A percentile compares a stretch with the other conserved stretches of the same genome.
phyloP scores from a whole-genome alignment of 495 filamentous ascomycete species.

The Amphirosellinia nigrospora region DNA sequence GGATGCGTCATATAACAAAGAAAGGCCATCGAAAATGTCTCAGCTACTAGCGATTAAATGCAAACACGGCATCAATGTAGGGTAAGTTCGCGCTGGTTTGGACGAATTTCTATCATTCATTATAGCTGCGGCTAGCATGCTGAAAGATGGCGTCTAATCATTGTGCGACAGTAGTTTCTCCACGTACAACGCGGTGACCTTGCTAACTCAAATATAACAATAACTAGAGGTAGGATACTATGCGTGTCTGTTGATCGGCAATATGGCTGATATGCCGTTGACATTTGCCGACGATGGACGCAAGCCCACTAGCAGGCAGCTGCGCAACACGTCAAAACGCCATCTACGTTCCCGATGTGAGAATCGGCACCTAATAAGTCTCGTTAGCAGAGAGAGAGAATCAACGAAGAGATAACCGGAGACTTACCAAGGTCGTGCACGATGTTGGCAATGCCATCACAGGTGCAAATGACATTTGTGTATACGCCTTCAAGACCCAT shows the following conservation, averaged over 20 bases:
- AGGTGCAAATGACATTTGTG: neutral
- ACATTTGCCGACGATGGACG: neutral
- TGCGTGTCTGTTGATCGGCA: neutral
- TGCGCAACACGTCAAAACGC: neutral
- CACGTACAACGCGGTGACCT: neutral
- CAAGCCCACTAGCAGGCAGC: neutral
- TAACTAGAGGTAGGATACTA: neutral
- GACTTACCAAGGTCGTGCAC: neutral
- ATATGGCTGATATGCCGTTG: neutral
- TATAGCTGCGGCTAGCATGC: no score
- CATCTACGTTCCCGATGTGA: neutral
- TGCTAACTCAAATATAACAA: neutral
- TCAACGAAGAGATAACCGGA: neutral
- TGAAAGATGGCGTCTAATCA: neutral
- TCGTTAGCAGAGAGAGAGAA: neutral
- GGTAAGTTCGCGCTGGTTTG: no score
- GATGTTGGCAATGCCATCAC: neutral
- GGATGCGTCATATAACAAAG: slow-evolving; percentile 13
- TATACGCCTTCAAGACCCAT: neutral
- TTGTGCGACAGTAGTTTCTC: neutral
- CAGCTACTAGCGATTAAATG: no score
- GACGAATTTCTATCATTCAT: no score
- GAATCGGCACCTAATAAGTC: neutral
- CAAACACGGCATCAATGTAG: no score
- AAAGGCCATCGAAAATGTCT: neutral